Evolutionary conservation across 202 grass and related monocot genomes (phyloP).

Genomic region (Cymbopogon flexuosus): DNA sequence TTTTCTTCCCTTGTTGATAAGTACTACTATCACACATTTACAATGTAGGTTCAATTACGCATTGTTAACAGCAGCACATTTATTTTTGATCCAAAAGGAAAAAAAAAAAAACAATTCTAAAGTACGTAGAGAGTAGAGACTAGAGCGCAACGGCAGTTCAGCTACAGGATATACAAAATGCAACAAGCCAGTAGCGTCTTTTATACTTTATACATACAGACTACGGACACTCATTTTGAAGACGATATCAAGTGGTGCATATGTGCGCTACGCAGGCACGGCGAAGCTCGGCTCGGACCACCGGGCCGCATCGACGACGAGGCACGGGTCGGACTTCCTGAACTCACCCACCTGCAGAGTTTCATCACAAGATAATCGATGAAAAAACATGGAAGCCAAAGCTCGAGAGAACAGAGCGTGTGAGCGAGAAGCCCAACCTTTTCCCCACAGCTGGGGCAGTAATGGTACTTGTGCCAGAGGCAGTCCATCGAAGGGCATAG

Average conservation of each 20-base stretch:
- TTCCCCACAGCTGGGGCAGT: slow-evolving; percentile 76
- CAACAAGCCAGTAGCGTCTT: not conserved
- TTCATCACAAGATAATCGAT: not conserved
- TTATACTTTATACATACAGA: slow-evolving; percentile 26
- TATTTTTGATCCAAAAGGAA: not conserved
- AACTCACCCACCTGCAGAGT: slow-evolving; percentile 72
- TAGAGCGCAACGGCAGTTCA: not conserved
- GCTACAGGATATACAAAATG: not conserved
- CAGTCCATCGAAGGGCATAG: slow-evolving; percentile 86
- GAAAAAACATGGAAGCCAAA: not conserved
- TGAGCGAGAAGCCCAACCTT: slow-evolving; percentile 39
- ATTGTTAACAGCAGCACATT: not conserved
- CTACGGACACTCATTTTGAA: not conserved
- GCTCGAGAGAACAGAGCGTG: not conserved
- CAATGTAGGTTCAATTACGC: not conserved
- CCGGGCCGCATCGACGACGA: slow-evolving; percentile 52
- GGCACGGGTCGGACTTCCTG: slow-evolving; percentile 82
- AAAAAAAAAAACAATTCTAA: not conserved
- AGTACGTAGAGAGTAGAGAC: not conserved
- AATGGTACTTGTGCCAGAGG: slow-evolving; percentile 95
- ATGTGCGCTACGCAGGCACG: slow-evolving; percentile 56
- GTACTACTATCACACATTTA: not conserved
- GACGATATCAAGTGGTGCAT: not conserved
- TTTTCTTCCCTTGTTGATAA: not conserved
- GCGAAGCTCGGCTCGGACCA: slow-evolving; percentile 85